Evolutionary conservation across 805 yeast genomes (phyloP).

Genomic region (Yarrowia sp.): DNA sequence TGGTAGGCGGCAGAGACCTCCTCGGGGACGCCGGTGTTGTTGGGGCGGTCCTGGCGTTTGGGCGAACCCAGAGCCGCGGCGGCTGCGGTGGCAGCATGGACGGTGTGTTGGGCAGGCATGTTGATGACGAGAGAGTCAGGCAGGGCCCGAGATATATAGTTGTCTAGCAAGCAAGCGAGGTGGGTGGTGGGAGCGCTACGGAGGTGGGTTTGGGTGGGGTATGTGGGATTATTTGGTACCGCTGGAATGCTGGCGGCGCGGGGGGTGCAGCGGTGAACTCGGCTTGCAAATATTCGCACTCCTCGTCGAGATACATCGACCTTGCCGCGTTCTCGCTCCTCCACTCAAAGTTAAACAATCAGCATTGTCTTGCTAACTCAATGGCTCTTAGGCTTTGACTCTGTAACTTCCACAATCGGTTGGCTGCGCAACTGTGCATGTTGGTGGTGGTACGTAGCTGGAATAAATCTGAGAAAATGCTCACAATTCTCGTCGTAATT

Average conservation of each 20-base stretch:
- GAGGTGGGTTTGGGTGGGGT: neutral
- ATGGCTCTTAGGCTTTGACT: neutral
- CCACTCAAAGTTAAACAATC: constrained; percentile 17
- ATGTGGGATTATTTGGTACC: neutral
- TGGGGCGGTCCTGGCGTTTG: neutral
- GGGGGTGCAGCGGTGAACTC: neutral
- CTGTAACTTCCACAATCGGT: neutral
- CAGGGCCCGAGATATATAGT: neutral
- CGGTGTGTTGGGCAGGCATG: constrained; percentile 9
- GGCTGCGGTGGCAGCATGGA: constrained; percentile 21
- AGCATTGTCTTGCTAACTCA: constrained; percentile 23
- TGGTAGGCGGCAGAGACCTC: constrained; percentile 13
- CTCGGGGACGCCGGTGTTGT: neutral
- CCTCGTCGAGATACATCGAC: neutral
- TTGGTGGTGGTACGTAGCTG: too few relatives aligned
- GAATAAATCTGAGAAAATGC: too few relatives aligned
- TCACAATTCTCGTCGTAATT: neutral
- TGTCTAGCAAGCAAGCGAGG: neutral
- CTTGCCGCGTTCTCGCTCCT: neutral
- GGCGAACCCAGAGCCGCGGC: constrained; percentile 24
- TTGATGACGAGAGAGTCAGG: neutral
- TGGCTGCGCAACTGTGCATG: neutral
- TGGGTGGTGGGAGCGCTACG: neutral
- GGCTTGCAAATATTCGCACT: too few relatives aligned
- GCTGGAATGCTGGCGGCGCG: neutral